Conservation (phyloP, 2,329 filamentous ascomycete genomes). For the Scytalidium lignicola region DNA sequence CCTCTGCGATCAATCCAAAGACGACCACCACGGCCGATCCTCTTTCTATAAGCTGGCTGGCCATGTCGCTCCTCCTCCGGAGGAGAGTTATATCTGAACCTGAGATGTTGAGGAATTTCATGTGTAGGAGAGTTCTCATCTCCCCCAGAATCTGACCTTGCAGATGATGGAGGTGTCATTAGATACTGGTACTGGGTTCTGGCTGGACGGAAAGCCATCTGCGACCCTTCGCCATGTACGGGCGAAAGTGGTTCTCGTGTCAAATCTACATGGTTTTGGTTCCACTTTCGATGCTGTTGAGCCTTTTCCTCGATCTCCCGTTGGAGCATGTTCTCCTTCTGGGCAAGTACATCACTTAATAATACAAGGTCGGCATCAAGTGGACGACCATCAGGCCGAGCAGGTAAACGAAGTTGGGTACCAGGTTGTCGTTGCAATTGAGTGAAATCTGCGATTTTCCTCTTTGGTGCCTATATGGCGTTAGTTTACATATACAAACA, state of each 20-base stretch:
- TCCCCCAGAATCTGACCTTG: conserved; percentile 27
- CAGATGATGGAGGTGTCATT: conserved; percentile 55
- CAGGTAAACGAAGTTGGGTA: conserved; percentile 63
- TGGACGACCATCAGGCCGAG: conserved; percentile 63
- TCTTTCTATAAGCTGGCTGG: conserved; percentile 69
- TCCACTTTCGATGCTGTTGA: conserved; percentile 86
- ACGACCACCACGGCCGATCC: conserved; percentile 78
- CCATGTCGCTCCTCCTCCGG: conserved; percentile 23
- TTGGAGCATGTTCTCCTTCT: conserved; percentile 77
- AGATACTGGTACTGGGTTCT: conserved; percentile 65
- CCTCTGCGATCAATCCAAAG: conserved; percentile 84
- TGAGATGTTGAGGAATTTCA: conserved; percentile 19
- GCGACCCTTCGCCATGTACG: conserved; percentile 57
- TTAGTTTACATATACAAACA: conserved; percentile 5
- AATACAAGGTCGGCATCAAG: conserved; percentile 75
- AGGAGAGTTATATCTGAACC: conserved; percentile 20
- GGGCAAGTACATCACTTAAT: conserved; percentile 70
- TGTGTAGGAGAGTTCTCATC: conserved; percentile 26
- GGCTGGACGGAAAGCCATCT: conserved; percentile 63
- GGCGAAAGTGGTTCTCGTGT: conserved; percentile 82
- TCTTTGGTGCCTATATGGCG: conserved; percentile 58
- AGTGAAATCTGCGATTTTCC: conserved; percentile 55
- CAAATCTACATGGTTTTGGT: conserved; percentile 81
- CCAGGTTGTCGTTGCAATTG: conserved; percentile 56
- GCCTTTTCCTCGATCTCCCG: conserved; percentile 82